phyloP scores from a whole-genome alignment of 2,329 filamentous ascomycete genomes.

The Talaromyces verruculosus region DNA sequence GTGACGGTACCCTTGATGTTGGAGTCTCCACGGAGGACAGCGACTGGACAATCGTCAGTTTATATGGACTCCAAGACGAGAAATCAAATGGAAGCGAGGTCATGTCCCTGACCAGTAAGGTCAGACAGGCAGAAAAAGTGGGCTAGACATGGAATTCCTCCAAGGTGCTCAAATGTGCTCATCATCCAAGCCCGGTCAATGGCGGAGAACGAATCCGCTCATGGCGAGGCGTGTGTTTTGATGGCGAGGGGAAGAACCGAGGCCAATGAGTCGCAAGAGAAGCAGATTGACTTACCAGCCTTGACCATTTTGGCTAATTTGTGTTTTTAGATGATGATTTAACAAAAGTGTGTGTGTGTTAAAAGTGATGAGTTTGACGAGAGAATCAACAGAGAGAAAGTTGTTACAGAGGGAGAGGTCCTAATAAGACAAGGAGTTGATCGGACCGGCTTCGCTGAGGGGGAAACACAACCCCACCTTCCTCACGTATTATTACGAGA shows the following conservation, averaged over 20 bases:
- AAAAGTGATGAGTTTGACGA: background rate
- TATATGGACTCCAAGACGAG: too few relatives aligned
- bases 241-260: background rate
- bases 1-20: constrained; percentile 90
- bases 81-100: too few relatives aligned
- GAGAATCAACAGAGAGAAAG: background rate
- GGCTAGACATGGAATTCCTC: constrained; percentile 21
- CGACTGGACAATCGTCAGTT: constrained; percentile 59
- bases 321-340: background rate
- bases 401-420: background rate
- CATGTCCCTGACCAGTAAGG: too few relatives aligned
- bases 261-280: constrained; percentile 17
- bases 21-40: constrained; percentile 95
- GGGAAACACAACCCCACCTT: constrained; percentile 9
- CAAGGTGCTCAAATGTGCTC: constrained; percentile 48
- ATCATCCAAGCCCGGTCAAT: constrained; percentile 35
- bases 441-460: constrained; percentile 13
- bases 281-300: constrained; percentile 69
- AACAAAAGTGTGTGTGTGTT: background rate
- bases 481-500: background rate
- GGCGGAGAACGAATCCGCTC: constrained; percentile 28
- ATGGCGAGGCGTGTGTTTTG: background rate
- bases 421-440: constrained; percentile 2
- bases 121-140: constrained; percentile 11
- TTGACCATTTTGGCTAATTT: constrained; percentile 86